Percentiles rank a stretch among this genome's conserved stretches.
These are phyloP conservation scores for Xylaria acuta DNA, from an alignment of 495 filamentous ascomycete species.

Conservation along the genomic window DNA sequence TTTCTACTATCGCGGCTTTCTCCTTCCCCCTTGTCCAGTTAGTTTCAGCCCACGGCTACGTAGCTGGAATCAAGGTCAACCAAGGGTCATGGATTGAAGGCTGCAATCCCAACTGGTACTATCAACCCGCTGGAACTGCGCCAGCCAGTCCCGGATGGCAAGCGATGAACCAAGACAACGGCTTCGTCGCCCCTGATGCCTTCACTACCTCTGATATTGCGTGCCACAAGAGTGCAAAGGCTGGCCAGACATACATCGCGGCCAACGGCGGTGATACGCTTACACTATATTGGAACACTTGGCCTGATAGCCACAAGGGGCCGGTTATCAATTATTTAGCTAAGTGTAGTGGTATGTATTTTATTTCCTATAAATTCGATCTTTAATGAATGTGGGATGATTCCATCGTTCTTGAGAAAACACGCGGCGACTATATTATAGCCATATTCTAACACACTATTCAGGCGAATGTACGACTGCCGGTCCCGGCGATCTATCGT, in stretches of 20 bases:
- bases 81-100: conserved; percentile 49
- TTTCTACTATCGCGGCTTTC: conserved; percentile 18
- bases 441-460: background rate
- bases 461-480: conserved; percentile 60
- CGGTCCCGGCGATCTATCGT: conserved; percentile 64
- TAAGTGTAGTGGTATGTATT: conserved; percentile 59
- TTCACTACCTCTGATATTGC: conserved; percentile 46
- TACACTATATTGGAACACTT: conserved; percentile 54
- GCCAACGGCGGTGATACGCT: conserved; percentile 44
- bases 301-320: conserved; percentile 51
- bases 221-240: conserved; percentile 49
- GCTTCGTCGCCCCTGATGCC: conserved; percentile 54
- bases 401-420: background rate
- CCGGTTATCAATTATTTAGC: conserved; percentile 63
- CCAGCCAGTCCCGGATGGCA: conserved; percentile 44
- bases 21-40: conserved; percentile 22
- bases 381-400: background rate
- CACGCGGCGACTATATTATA: background rate
- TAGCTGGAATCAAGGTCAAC: conserved; percentile 64
- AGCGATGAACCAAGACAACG: conserved; percentile 56
- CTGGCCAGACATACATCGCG: conserved; percentile 37
- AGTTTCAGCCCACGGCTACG: conserved; percentile 64
- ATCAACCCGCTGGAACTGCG: conserved; percentile 14
- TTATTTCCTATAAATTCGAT: background rate
- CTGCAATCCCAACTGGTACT: conserved; percentile 32